These are phyloP conservation scores for Aspergillus sp. DNA, from an alignment of 2,329 filamentous ascomycete genomes.

Conservation along the genomic window DNA sequence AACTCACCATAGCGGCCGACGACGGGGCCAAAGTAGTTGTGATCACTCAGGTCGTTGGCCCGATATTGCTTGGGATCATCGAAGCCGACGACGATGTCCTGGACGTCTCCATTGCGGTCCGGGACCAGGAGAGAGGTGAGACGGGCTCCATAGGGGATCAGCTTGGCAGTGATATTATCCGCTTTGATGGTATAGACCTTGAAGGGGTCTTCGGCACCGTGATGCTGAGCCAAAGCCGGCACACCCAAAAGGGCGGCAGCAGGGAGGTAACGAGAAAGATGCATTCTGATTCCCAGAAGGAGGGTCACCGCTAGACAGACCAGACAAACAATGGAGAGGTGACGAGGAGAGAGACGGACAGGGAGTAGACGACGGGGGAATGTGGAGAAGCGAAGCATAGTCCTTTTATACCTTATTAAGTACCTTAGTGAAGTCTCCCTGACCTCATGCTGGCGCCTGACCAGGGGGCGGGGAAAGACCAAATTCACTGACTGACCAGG, in stretches of 20 bases:
- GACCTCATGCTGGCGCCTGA: slow-evolving; percentile 21
- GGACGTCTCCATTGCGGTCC: slow-evolving; percentile 47
- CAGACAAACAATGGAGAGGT: slow-evolving; percentile 27
- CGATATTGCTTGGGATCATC: slow-evolving; percentile 46
- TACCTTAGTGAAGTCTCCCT: background rate
- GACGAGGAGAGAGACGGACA: slow-evolving; percentile 26
- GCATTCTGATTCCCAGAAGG: slow-evolving; percentile 34
- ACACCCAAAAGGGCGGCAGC: slow-evolving; percentile 33
- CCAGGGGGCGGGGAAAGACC: slow-evolving; percentile 14
- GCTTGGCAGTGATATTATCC: slow-evolving; percentile 46
- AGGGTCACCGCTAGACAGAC: slow-evolving; percentile 28
- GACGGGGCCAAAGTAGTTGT: slow-evolving; percentile 48
- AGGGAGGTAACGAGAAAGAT: slow-evolving; percentile 32
- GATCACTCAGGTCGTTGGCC: slow-evolving; percentile 44
- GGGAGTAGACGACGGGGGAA: slow-evolving; percentile 19
- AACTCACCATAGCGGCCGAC: slow-evolving; percentile 47
- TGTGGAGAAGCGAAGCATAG: slow-evolving; percentile 17
- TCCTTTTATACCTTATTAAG: slow-evolving; percentile 12
- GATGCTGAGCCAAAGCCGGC: slow-evolving; percentile 24
- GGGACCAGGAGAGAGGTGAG: slow-evolving; percentile 49
- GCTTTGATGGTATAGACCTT: slow-evolving; percentile 46
- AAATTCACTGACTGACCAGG: slow-evolving; percentile 11
- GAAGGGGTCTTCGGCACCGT: slow-evolving; percentile 31
- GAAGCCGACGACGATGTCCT: slow-evolving; percentile 52
- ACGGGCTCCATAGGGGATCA: slow-evolving; percentile 49